These are phyloP conservation scores for Chaetomium globosum DNA, from an alignment of 2,329 filamentous ascomycete species.

Conservation along the genomic window DNA sequence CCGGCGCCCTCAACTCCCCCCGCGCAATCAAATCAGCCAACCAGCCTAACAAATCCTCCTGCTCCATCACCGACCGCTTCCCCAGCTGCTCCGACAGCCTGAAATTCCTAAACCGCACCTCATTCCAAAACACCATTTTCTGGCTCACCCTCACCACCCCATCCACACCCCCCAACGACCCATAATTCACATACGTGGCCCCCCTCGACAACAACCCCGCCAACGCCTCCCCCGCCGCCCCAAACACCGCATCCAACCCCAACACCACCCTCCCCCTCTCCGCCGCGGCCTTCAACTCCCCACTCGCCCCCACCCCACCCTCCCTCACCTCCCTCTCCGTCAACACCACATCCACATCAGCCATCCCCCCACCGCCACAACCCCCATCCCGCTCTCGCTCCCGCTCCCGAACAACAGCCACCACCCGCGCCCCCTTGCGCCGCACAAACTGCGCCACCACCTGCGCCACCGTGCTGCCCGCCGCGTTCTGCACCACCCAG, in stretches of 20 bases:
- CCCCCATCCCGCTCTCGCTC: too few relatives aligned
- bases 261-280: background rate
- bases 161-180: background rate
- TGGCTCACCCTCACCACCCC: background rate
- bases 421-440: too few relatives aligned
- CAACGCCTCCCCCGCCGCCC: too few relatives aligned
- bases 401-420: too few relatives aligned
- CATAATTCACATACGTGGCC: background rate
- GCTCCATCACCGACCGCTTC: background rate
- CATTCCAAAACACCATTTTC: background rate
- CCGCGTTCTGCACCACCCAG: too few relatives aligned
- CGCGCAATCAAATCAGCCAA: background rate
- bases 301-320: background rate
- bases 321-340: background rate
- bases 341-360: background rate
- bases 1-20: background rate
- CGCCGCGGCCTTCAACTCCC: background rate
- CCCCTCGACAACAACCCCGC: background rate
- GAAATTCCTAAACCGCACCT: background rate
- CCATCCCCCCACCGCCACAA: too few relatives aligned
- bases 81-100: background rate
- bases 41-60: background rate
- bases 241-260: background rate
- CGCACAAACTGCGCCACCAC: too few relatives aligned
- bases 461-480: too few relatives aligned